A percentile compares a stretch with the other conserved stretches of the same genome.
Conservation (phyloP, 257 asterid species). For the Solanum gandarillasii region DNA sequence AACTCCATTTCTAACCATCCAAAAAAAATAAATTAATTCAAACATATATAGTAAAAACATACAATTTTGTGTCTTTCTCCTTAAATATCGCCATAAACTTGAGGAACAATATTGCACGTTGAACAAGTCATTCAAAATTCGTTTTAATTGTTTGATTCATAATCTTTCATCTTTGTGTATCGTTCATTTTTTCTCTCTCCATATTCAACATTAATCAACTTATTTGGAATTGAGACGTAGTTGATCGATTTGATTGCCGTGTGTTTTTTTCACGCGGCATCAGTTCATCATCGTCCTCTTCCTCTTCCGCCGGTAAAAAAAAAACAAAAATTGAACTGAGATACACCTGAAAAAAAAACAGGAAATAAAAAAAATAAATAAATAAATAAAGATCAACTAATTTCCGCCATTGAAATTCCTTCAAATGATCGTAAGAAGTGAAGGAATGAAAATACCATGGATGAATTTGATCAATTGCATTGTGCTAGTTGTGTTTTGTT, state of each 20-base stretch:
- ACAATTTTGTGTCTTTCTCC: background rate
- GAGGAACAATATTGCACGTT: background rate
- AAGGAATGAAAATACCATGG: slow-evolving; percentile 35
- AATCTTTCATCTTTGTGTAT: background rate
- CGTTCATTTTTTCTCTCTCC: background rate
- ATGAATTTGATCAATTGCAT: background rate
- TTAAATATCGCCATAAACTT: background rate
- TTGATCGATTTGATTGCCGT: slow-evolving; percentile 2
- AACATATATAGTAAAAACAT: slow-evolving; percentile 13
- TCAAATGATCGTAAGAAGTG: background rate
- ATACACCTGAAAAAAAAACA: background rate
- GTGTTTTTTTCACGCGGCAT: slow-evolving; percentile 1
- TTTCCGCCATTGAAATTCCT: background rate
- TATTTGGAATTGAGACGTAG: background rate
- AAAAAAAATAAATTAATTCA: background rate
- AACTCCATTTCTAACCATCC: background rate
- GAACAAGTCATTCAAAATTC: background rate
- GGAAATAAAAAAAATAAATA: too few relatives aligned
- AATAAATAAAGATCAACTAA: background rate
- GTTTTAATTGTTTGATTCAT: background rate
- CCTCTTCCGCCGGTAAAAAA: background rate
- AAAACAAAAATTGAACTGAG: background rate
- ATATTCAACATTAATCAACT: background rate
- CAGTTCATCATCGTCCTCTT: background rate
- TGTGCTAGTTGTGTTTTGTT: slow-evolving; percentile 15